Percentiles rank a stretch among this genome's conserved stretches.
phyloP scores from a whole-genome alignment of 352 stramenopile species.

The Pythium myriotylum region DNA sequence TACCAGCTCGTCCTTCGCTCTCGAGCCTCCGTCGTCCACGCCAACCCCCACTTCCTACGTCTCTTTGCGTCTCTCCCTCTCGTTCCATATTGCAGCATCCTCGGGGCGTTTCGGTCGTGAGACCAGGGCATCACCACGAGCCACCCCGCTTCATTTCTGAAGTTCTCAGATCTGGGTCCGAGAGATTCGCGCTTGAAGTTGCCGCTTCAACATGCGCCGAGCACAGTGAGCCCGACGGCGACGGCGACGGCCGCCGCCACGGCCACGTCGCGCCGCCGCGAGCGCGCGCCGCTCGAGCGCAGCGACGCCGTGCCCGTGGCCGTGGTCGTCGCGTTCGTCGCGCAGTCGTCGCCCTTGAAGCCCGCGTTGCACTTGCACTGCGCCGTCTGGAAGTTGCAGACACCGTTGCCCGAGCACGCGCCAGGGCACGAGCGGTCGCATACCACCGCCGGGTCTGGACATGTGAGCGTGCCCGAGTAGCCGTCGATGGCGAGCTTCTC shows the following conservation, averaged over 20 bases:
- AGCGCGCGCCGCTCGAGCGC: background rate
- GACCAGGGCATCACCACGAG: too few relatives aligned
- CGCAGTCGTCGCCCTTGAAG: constrained; percentile 33
- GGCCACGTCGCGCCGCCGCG: background rate
- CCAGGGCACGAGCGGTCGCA: constrained; percentile 42
- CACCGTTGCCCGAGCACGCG: constrained; percentile 35
- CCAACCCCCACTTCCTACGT: too few relatives aligned
- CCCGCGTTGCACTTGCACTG: constrained; percentile 33
- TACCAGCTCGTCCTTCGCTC: too few relatives aligned
- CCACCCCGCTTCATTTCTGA: constrained; percentile 22
- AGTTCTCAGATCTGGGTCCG: constrained; percentile 28
- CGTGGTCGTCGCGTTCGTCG: constrained; percentile 13
- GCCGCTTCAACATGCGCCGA: constrained; percentile 1
- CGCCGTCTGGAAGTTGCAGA: constrained; percentile 30
- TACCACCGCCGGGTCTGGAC: constrained; percentile 64
- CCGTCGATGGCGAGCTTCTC: constrained; percentile 39
- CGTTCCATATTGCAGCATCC: too few relatives aligned
- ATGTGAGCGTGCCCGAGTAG: constrained; percentile 59
- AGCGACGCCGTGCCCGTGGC: constrained; percentile 13
- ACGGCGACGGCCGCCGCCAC: background rate
- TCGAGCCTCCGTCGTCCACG: too few relatives aligned
- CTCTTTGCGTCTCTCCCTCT: too few relatives aligned
- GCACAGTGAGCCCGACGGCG: too few relatives aligned
- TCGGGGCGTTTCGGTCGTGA: too few relatives aligned
- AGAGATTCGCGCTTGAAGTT: too few relatives aligned